Evolutionary conservation across 2,329 filamentous ascomycete genomes (phyloP), one percentile per base, ranked within the genome.

Genomic region (Trichoderma koningiopsis): DNA sequence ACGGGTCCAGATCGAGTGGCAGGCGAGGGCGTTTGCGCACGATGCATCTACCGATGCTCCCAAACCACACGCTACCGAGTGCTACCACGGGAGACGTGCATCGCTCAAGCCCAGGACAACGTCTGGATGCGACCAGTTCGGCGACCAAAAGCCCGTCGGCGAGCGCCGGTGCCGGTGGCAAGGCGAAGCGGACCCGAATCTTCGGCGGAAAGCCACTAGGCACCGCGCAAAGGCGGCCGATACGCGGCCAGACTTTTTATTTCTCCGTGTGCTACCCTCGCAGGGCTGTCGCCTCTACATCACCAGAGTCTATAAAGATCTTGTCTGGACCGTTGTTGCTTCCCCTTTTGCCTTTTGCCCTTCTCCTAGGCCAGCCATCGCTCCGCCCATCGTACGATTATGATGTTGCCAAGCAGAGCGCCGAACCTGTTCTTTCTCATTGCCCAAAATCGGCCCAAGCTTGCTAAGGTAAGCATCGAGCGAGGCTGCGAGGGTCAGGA

Each of bases 1-100:
- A 67, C 63, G 63, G 37, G 63, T 66, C 53, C 63, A 27, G 63
- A 66, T 57, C 40, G 55, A 52, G 55, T 40, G 37, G 58, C 10
- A 31, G 40, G 37, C 58, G 40, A 67, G 27, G 29, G 37, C 49
- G 35, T 58, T 35, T 66, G 53, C 52, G 29, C 52, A 43, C 22
- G 40, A 67, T n/a, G n/a, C 55, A 31, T n/a, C 27, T 57, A 40
- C 52, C 53, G 53, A 57, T 65, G 62, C 62, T 43, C 55, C 55
- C 52, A 40, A 19, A 59, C 35, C n/a, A 59, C n/a, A 43, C 55
- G 55, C 31, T 58, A 58, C 55, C 33, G 53, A 58, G 31, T 59
- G 35, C 57, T 59, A 59, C 59, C 29, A 31, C 58, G 58, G 58
- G 58, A 61, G 29, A 24, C 58, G n/a, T 61, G 58, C 58, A 49